A percentile compares a stretch with the other conserved stretches of the same genome.
Evolutionary conservation across 495 filamentous ascomycete species (phyloP).

Genomic region (Paragyromitra xinjiangensis): DNA sequence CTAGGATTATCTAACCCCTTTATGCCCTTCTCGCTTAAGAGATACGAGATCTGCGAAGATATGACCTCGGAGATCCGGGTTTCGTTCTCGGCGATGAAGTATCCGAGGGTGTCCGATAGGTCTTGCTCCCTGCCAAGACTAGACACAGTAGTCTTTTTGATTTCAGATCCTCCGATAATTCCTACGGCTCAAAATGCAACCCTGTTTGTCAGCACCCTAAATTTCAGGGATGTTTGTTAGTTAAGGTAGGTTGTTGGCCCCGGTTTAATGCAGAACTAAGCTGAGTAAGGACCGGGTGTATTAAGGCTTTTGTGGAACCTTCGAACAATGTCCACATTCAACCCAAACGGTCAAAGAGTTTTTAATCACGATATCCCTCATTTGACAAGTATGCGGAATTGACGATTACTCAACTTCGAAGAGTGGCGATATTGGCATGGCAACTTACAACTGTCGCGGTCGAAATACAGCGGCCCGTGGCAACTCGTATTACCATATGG

Average conservation of each 20-base stretch:
- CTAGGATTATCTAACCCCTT: not conserved
- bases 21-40: not conserved
- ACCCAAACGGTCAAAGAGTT: not conserved
- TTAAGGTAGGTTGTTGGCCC: not conserved
- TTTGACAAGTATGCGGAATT: not conserved
- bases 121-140: not conserved
- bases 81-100: not conserved
- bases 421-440: not conserved
- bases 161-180: not conserved
- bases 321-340: not conserved
- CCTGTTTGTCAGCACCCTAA: not conserved
- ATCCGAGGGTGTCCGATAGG: not conserved
- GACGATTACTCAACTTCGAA: not conserved
- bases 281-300: conserved; percentile 15
- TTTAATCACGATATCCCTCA: not conserved
- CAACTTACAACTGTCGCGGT: not conserved
- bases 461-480: not conserved
- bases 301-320: conserved; percentile 3
- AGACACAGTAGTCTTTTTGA: not conserved
- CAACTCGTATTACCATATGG: not conserved
- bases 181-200: not conserved
- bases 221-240: not conserved
- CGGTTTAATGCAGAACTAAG: not conserved
- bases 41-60: not conserved
- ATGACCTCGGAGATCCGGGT: not conserved